A percentile compares a stretch with the other conserved stretches of the same genome.
Evolutionary conservation across 352 stramenopile genomes (phyloP).

Genomic region (Globisporangium sylvaticum): DNA sequence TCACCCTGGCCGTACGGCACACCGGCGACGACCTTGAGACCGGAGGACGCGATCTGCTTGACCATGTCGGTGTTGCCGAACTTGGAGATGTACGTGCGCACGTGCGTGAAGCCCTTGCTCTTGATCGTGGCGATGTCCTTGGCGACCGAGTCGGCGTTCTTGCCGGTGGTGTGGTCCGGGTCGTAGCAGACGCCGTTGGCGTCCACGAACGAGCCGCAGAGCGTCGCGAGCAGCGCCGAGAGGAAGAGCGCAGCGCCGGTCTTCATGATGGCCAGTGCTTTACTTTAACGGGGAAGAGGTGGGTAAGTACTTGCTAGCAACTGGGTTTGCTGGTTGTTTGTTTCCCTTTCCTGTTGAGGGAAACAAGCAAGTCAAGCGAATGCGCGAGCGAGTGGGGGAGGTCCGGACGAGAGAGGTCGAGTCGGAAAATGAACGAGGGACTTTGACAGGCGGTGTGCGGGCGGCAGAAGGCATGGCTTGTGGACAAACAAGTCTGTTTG

Average conservation of each 20-base stretch:
- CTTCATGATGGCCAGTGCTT: constrained; percentile 6
- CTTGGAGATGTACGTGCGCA: constrained; percentile 68
- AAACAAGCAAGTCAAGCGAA: background rate
- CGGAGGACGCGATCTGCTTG: constrained; percentile 39
- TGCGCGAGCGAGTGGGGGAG: constrained; percentile 7
- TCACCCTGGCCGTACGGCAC: constrained; percentile 49
- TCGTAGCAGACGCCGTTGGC: constrained; percentile 72
- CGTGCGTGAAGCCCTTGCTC: constrained; percentile 44
- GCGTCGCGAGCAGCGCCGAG: constrained; percentile 19
- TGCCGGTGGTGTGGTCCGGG: constrained; percentile 44
- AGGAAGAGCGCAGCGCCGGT: constrained; percentile 12
- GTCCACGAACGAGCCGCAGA: constrained; percentile 33
- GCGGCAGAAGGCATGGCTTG: background rate
- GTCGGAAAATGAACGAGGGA: constrained; percentile 8
- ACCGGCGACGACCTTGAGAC: constrained; percentile 42
- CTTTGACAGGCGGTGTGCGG: background rate
- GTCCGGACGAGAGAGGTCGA: constrained; percentile 8
- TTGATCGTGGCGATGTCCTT: constrained; percentile 51
- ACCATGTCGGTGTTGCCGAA: constrained; percentile 53
- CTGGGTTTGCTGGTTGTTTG: background rate
- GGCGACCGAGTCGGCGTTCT: constrained; percentile 29
- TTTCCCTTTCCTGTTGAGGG: constrained; percentile 11
- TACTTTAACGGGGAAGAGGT: background rate
- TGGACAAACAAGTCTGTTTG: background rate
- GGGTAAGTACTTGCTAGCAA: constrained; percentile 5